Evolutionary conservation across 768 basidiomycete genomes (phyloP), one percentile per base, ranked within the genome.

Genomic region (Clitopilus hobsonii): DNA sequence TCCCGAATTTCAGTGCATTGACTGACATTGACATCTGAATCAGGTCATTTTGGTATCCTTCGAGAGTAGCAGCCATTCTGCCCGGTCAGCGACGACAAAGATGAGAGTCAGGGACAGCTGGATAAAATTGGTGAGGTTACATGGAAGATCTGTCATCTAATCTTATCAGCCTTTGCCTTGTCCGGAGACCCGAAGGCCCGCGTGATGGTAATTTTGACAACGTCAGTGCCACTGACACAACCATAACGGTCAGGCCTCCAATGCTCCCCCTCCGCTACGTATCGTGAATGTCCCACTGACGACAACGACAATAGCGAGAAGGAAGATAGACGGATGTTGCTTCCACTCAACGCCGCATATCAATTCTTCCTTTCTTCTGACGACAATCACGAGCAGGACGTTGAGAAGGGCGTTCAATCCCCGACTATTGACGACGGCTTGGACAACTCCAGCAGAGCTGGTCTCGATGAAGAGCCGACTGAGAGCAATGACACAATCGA

Each of bases 1-100:
- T 78, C 28, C 96, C 97, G 64, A 98, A 98, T 65, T 88, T 89
- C 56, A 94, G 83, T 1, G 91, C 91, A 27, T 84, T 85, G 10
- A 82, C 81, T 5, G 76, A 67, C 77, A 89, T 83, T 2, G 86
- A 74, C 63, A 84, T 80, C 56, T 82, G 73, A 56, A 93, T 90
- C 52, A 93, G 77, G 54, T 85, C 80, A 0, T 71, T 72, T 63
- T 89, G 86, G 64, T 86, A 84, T 6, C 65, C 53, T 45, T 78
- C 68, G 3, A 86, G 67, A 14, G 66, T 38, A 24, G 67, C 48
- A 3, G 69, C 51, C 67, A 69, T 72, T 51, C 54, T 62, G 38
- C 24, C 27, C 25, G n/a, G 26, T 28, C 24, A 29, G 5, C 22
- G n/a, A 10, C n/a, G 41, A 45, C 41, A 18, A 45, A 3, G 41